Evolutionary conservation across 176 grass and related monocot genomes (phyloP), one percentile per base, ranked within the genome.

Genomic region (Elaeis guineensis): DNA sequence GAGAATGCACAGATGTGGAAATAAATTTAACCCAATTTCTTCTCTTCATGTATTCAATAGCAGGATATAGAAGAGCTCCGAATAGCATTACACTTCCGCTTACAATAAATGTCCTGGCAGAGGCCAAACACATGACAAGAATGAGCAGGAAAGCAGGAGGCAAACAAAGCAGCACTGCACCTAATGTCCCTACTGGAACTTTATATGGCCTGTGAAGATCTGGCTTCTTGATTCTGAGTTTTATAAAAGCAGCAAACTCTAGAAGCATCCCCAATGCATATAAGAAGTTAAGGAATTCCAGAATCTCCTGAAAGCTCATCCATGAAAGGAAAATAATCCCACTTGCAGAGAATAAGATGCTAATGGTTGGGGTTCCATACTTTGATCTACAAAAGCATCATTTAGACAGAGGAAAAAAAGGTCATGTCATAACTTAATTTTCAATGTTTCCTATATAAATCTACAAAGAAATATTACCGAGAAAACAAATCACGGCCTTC

Each of bases 301-400:
- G 48, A 52, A 97, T 97, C 77, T 92, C 78, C 68, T 98, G 93
- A 59, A 97, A 97, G 66, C 81, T 97, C 93, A 97, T 85, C 72
- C 80, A 85, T 24, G 93, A 97, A 17, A 97, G 72, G 4, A 92
- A 61, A 58, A 97, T 55, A n/a, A 97, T 83, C 24, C 93, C 93
- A 6, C 64, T 71, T 26, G 93, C 87, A 1, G 87, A 97, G 74
- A 79, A 74, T 15, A 97, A 52, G 70, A 97, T 97, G 84, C 93
- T 89, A 63, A 69, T 67, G 59, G 87, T 97, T 8, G 93, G 93
- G 35, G 84, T 92, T 4, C 92, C 92, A 55, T 97, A 64, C 65
- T 48, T 81, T 16, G 87, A 90, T 50, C 92, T 96, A 57, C 59
- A 68, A 56, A 73, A 16, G 55, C 3, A 61, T 39, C 48, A 76